Base-by-base conservation (phyloP, 371 early-diverging fungal species). In the Mortierella polycephala region DNA sequence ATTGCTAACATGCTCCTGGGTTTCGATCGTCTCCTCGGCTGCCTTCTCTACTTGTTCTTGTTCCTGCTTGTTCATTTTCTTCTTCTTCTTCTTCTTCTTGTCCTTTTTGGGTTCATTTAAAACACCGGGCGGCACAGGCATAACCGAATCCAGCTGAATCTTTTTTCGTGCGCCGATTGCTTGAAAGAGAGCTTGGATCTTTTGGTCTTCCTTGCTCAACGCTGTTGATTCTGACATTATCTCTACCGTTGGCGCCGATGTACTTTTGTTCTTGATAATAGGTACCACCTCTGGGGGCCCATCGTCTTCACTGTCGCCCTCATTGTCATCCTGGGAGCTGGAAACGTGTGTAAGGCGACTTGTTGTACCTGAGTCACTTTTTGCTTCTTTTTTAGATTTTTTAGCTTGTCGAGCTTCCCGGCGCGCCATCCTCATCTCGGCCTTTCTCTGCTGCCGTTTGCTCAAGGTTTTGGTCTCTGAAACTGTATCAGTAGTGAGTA, bases 401-500 rank as follows among this genome's bases (percentile, higher is more conserved):
- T 21, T 42, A 10, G 8, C 21, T 39, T 12, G 39, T 21, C 30
- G 45, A 1, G n/a, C 7, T 13, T 44, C 39, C 51, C n/a, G 14
- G 16, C 57, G 30, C 49, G 39, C 6, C 49, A 30, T 47, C 40
- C 39, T 46, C n/a, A 11, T 46, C 13, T 44, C 40, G 9, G 37
- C 49, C 49, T 47, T 64, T 39, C 64, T 45, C n/a, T 49, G 37
- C 21, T 47, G 47, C 14, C 56, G 55, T 20, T n/a, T 64, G 41
- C 64, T 64, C 47, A 57, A 57, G 12, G 46, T 20, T 11, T 37
- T 40, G n/a, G 42, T 40, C 7, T 14, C 49, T 21, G 10, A 7
- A 20, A 21, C 41, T 62, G 7, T 50, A 16, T n/a, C n/a, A n/a
- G n/a, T n/a, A n/a, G n/a, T n/a, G n/a, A n/a, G n/a, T n/a, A 20